Conservation (phyloP, 257 asterid species). For the Cordia subcordata region DNA sequence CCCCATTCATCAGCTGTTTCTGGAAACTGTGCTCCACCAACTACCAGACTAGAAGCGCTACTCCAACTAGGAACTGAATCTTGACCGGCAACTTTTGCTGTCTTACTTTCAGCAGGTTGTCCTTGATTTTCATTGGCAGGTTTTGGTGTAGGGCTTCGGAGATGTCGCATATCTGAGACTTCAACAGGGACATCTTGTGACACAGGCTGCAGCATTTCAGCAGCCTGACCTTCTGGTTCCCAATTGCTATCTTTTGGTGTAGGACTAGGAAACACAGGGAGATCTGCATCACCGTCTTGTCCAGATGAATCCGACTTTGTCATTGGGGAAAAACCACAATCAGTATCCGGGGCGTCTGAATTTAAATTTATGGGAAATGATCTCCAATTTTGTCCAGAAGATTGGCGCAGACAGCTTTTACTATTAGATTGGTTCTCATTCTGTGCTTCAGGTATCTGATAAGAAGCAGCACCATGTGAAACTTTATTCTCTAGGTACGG, state of each 20-base stretch:
- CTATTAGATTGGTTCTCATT: conserved; percentile 19
- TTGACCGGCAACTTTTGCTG: conserved; percentile 30
- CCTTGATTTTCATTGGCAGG: conserved; percentile 33
- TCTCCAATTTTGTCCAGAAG: conserved; percentile 24
- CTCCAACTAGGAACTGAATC: conserved; percentile 50
- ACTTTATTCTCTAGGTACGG: conserved; percentile 29
- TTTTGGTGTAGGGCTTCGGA: conserved; percentile 14
- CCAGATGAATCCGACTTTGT: conserved; percentile 26
- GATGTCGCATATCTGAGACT: conserved; percentile 19
- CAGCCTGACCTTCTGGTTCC: conserved; percentile 26
- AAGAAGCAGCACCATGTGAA: conserved; percentile 13
- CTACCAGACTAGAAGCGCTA: conserved; percentile 28
- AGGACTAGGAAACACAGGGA: conserved; percentile 27
- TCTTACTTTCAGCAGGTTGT: conserved; percentile 39
- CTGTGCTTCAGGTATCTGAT: conserved; percentile 9
- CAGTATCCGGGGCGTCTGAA: conserved; percentile 21
- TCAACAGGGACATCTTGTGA: conserved; percentile 18
- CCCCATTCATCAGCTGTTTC: conserved; percentile 42
- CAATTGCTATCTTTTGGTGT: conserved; percentile 20
- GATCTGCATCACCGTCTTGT: conserved; percentile 13
- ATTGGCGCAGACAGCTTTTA: conserved; percentile 13
- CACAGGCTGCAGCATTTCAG: conserved; percentile 22
- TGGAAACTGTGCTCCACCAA: conserved; percentile 42
- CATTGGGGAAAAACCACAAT: conserved; percentile 14
- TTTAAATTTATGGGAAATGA: conserved; percentile 17